Conservation (phyloP, 176 grass and related monocot species). For the Raddia guianensis region DNA sequence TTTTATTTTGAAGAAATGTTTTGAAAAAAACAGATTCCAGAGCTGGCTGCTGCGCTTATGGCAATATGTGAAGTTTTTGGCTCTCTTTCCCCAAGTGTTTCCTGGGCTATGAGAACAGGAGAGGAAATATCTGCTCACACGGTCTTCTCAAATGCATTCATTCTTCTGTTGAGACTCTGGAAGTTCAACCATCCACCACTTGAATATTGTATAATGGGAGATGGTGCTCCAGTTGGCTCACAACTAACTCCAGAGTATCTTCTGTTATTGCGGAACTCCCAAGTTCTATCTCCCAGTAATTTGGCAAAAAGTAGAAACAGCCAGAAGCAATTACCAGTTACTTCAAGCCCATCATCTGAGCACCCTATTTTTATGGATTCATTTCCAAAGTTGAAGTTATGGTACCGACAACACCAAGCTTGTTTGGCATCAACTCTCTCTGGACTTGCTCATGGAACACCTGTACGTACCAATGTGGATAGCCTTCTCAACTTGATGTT, state of each 20-base stretch:
- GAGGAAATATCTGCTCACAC: conserved; percentile 79
- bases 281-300: conserved; percentile 45
- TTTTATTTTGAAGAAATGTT: conserved; percentile 28
- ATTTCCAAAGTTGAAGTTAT: conserved; percentile 92
- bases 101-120: conserved; percentile 63
- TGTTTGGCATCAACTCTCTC: conserved; percentile 97
- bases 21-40: conserved; percentile 65
- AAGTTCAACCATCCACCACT: conserved; percentile 98
- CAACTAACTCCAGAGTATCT: conserved; percentile 97
- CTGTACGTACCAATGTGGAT: conserved; percentile 85
- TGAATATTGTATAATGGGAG: conserved; percentile 91
- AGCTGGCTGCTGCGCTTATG: conserved; percentile 92
- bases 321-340: conserved; percentile 40
- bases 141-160: conserved; percentile 97
- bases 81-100: conserved; percentile 68
- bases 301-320: conserved; percentile 45
- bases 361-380: conserved; percentile 90
- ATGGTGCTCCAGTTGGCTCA: conserved; percentile 92
- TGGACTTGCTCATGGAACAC: conserved; percentile 81
- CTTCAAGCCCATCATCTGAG: conserved; percentile 44
- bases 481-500: conserved; percentile 94
- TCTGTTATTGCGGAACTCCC: conserved; percentile 75
- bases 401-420: conserved; percentile 96
- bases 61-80: conserved; percentile 95
- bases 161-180: conserved; percentile 95